Percentiles rank a stretch among this genome's conserved stretches.
phyloP scores from a whole-genome alignment of 345 rosid genomes.

The Nasturtium officinale region DNA sequence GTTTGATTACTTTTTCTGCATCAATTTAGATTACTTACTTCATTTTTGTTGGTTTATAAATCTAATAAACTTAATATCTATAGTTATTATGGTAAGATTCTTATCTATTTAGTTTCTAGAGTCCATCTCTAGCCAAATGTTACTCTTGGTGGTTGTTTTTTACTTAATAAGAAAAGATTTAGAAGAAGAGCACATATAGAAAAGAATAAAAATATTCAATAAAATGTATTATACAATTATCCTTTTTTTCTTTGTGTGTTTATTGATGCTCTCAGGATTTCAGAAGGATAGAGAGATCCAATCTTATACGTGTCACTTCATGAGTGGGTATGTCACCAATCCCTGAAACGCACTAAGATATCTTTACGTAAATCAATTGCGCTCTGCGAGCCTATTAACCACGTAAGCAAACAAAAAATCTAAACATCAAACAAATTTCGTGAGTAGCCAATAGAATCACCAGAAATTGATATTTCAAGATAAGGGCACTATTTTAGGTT shows the following conservation, averaged over 20 bases:
- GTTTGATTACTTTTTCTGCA: not conserved
- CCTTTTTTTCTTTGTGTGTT: not conserved
- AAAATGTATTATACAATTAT: conserved; percentile 1
- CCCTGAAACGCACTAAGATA: conserved; percentile 4
- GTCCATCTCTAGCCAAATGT: not conserved
- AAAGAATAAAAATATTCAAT: not conserved
- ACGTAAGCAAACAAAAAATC: conserved; percentile 38
- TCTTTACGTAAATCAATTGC: conserved; percentile 12
- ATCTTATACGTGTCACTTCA: conserved; percentile 19
- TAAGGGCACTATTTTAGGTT: conserved; percentile 16
- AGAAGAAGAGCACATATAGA: not conserved
- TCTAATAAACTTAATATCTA: not conserved
- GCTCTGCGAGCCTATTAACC: conserved; percentile 14
- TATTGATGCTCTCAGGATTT: conserved; percentile 14
- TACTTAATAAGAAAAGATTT: not conserved
- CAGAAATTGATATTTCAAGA: conserved; percentile 28
- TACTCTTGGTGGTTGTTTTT: too few species aligned
- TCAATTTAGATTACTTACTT: not conserved
- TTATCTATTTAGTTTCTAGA: not conserved
- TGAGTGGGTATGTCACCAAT: conserved; percentile 23
- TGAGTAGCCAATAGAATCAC: conserved; percentile 34
- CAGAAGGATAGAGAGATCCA: conserved; percentile 28
- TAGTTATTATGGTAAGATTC: not conserved
- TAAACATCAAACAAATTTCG: not conserved
- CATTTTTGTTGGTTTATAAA: not conserved